Percentiles rank a stretch among this genome's conserved stretches.
Conservation (phyloP, 2,329 filamentous ascomycete species). For the Verticillium longisporum region DNA sequence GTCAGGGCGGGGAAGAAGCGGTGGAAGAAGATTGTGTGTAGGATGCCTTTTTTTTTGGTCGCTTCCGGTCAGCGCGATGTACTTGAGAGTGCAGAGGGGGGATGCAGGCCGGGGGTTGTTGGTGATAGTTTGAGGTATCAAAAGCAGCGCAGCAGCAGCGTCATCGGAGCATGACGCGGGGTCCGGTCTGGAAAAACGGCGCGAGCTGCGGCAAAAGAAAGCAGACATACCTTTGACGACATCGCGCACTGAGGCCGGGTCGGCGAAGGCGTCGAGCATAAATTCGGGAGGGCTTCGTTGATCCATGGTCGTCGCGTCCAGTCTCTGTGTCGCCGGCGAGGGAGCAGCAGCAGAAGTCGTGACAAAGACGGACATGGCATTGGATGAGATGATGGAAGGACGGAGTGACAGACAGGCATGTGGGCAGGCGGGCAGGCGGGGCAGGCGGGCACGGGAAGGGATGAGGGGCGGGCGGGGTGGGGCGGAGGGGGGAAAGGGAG, state of each 20-base stretch:
- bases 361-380: background rate
- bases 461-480: background rate
- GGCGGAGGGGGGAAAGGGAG: no score
- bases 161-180: background rate
- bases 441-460: background rate
- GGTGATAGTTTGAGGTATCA: no score
- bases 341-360: background rate
- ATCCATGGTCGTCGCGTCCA: conserved; percentile 29
- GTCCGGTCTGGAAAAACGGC: background rate
- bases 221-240: conserved; percentile 71
- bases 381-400: background rate
- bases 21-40: conserved; percentile 98
- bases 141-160: no score
- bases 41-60: conserved; percentile 58
- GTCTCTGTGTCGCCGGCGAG: background rate
- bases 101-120: no score
- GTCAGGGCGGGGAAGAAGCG: conserved; percentile 86
- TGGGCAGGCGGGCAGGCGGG: background rate
- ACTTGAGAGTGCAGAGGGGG: no score
- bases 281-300: conserved; percentile 68
- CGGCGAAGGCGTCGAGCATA: conserved; percentile 87
- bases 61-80: background rate
- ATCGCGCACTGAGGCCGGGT: conserved; percentile 82
- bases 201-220: background rate
- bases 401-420: background rate